A percentile compares a stretch with the other conserved stretches of the same genome.
Conservation (phyloP, 441 rosid genomes). For the Gossypium lobatum region DNA sequence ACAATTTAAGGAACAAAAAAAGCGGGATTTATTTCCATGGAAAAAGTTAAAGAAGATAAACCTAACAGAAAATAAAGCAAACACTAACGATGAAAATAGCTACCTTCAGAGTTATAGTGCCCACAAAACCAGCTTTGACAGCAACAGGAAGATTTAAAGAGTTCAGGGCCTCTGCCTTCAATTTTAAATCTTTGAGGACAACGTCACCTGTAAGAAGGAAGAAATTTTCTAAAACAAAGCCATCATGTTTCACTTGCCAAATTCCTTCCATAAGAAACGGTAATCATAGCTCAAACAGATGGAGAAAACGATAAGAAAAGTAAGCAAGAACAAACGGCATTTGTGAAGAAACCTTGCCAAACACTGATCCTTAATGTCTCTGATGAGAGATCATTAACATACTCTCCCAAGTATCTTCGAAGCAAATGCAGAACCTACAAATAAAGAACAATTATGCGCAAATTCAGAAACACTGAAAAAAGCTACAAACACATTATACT, state of each 20-base stretch:
- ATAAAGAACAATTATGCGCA: constrained; percentile 5
- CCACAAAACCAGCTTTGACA: constrained; percentile 96
- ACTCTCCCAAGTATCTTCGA: constrained; percentile 93
- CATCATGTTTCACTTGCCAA: constrained; percentile 15
- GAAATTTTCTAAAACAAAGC: not conserved
- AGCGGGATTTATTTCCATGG: not conserved
- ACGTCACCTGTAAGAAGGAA: constrained; percentile 67
- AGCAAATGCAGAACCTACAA: constrained; percentile 90
- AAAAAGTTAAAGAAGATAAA: not conserved
- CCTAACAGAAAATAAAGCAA: constrained; percentile 1
- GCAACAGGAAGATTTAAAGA: constrained; percentile 83
- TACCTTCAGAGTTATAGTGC: constrained; percentile 90
- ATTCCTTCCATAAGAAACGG: not conserved
- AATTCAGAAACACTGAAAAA: not conserved
- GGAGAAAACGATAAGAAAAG: constrained; percentile 3
- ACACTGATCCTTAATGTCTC: constrained; percentile 97
- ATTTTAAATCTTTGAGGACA: constrained; percentile 84
- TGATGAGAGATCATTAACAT: constrained; percentile 85
- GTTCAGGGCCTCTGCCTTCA: constrained; percentile 92
- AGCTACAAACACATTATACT: not conserved
- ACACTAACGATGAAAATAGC: constrained; percentile 13
- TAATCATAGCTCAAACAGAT: constrained; percentile 12
- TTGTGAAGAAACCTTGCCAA: constrained; percentile 66
- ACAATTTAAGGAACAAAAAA: not conserved
- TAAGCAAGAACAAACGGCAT: not conserved